Conservation (phyloP, 2,329 filamentous ascomycete species). For the Ceratocystis huliohia region DNA sequence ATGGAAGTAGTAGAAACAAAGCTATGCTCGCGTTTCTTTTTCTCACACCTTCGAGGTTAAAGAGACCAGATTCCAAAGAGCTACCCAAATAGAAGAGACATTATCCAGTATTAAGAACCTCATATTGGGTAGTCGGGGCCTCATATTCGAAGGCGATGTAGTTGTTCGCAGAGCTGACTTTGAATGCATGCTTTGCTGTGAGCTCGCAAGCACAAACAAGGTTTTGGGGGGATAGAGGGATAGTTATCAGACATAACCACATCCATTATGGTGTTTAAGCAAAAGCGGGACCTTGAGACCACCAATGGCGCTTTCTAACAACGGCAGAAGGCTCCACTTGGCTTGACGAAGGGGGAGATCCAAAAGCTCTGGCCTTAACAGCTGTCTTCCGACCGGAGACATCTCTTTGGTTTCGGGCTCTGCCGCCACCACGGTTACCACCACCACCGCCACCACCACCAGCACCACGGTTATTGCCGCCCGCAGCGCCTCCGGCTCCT, state of each 20-base stretch:
- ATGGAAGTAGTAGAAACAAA: not conserved
- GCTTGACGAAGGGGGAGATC: not conserved
- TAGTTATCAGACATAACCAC: too few relatives aligned
- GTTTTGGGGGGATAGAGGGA: not conserved
- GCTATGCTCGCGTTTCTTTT: not conserved
- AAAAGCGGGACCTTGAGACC: not conserved
- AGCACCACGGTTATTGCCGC: conserved; percentile 10
- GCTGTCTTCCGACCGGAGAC: not conserved
- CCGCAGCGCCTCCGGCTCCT: conserved; percentile 19
- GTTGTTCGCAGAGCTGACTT: conserved; percentile 3
- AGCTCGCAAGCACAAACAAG: not conserved
- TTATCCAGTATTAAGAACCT: not conserved
- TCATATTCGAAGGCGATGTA: not conserved
- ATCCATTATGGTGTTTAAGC: not conserved
- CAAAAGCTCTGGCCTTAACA: not conserved
- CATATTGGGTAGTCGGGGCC: not conserved
- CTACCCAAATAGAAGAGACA: not conserved
- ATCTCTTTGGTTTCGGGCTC: too few relatives aligned
- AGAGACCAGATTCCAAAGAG: not conserved
- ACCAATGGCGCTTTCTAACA: not conserved
- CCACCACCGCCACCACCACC: not conserved
- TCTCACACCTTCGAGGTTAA: not conserved
- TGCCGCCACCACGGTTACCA: too few relatives aligned
- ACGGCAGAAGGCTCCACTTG: not conserved
- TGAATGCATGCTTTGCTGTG: not conserved